These are phyloP conservation scores for Salix exigua DNA, from an alignment of 345 rosid species.

Conservation along the genomic window DNA sequence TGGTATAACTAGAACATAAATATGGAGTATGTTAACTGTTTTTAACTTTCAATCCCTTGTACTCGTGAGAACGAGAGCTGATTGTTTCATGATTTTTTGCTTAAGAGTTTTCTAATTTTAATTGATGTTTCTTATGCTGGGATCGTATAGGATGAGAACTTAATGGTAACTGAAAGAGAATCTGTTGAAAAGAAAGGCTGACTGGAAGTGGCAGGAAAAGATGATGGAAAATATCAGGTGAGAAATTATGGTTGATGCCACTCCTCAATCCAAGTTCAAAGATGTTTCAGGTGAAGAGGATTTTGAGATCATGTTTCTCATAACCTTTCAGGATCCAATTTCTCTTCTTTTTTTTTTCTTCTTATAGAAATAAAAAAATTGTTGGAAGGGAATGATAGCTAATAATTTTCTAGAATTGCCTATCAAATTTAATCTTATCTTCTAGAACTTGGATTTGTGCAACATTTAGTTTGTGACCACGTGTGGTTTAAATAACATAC, in stretches of 20 bases:
- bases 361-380: no score
- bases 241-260: slow-evolving; percentile 20
- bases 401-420: not conserved
- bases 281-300: slow-evolving; percentile 42
- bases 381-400: not conserved
- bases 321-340: not conserved
- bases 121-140: not conserved
- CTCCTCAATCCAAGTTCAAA: slow-evolving; percentile 37
- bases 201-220: slow-evolving; percentile 7
- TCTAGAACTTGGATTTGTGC: not conserved
- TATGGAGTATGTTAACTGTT: no score
- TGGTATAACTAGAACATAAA: no score
- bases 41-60: no score
- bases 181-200: slow-evolving; percentile 9
- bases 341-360: not conserved
- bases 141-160: slow-evolving; percentile 9
- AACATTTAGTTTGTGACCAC: not conserved
- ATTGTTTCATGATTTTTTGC: no score
- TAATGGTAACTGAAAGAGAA: slow-evolving; percentile 8
- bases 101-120: no score
- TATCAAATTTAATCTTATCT: not conserved
- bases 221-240: slow-evolving; percentile 28
- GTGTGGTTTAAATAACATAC: not conserved
- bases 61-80: no score
- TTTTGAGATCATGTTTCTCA: not conserved